phyloP scores from a whole-genome alignment of 1,284 basidiomycete species.

The Tausonia pullulans region DNA sequence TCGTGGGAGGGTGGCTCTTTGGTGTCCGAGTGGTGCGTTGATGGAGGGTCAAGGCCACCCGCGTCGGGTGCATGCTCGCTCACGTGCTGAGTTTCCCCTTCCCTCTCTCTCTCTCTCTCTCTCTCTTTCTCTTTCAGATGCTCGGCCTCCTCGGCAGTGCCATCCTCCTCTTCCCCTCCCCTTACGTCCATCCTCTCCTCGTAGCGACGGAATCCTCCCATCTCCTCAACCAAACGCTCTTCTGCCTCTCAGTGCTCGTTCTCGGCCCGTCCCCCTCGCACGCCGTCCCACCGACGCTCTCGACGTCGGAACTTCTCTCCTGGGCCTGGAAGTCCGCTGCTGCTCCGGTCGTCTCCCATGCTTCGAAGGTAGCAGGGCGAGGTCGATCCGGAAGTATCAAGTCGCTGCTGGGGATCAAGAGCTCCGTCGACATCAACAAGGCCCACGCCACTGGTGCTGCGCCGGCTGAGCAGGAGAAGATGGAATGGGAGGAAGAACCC shows the following conservation, averaged over 20 bases:
- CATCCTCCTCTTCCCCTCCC: slow-evolving; percentile 32
- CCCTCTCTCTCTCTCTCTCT: background rate
- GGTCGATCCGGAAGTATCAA: slow-evolving; percentile 10
- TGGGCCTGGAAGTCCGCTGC: slow-evolving; percentile 10
- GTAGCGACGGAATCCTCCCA: slow-evolving; percentile 29
- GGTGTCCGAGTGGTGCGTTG: slow-evolving; percentile 21
- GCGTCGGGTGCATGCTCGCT: slow-evolving; percentile 4
- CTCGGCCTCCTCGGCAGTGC: slow-evolving; percentile 28
- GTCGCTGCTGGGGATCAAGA: background rate
- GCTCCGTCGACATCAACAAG: background rate
- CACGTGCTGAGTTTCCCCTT: slow-evolving; percentile 11
- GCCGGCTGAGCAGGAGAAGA: slow-evolving; percentile 4
- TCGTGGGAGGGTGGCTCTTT: slow-evolving; percentile 25
- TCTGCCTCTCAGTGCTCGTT: slow-evolving; percentile 28
- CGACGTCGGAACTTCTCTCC: background rate
- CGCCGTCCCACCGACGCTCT: slow-evolving; percentile 18
- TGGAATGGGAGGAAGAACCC: slow-evolving; percentile 19
- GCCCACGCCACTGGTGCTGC: background rate
- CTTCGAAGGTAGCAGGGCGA: background rate
- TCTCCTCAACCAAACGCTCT: slow-evolving; percentile 25
- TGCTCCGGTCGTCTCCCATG: background rate
- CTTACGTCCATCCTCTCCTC: slow-evolving; percentile 27
- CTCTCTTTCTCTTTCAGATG: slow-evolving; percentile 5
- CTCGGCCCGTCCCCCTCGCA: slow-evolving; percentile 23
- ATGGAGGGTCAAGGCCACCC: background rate